Conservation (phyloP, 345 rosid species). For the Syzygium jambos region DNA sequence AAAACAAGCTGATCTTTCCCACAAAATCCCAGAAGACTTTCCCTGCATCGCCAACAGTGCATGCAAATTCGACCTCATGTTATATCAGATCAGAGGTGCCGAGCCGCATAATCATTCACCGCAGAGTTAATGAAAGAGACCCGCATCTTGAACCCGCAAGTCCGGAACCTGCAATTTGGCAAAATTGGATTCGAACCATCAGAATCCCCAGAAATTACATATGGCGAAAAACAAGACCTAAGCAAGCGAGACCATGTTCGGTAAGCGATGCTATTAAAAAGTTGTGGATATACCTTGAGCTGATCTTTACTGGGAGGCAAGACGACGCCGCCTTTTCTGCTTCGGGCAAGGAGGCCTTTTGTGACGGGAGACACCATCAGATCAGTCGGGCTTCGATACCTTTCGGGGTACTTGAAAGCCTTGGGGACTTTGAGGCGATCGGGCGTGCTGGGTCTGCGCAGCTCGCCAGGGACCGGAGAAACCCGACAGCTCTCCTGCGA, state of each 20-base stretch:
- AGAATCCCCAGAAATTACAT: neutral
- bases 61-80: neutral
- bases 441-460: constrained; percentile 41
- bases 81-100: neutral
- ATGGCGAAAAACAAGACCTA: neutral
- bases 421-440: constrained; percentile 63
- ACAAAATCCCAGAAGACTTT: neutral
- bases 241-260: neutral
- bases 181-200: neutral
- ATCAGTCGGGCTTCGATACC: constrained; percentile 86
- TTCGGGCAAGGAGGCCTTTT: constrained; percentile 73
- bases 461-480: constrained; percentile 9
- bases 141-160: constrained; percentile 17
- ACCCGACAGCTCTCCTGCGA: neutral
- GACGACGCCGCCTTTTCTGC: constrained; percentile 42
- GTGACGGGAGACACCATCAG: constrained; percentile 79
- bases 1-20: neutral
- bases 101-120: neutral
- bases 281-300: constrained; percentile 25
- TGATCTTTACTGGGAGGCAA: constrained; percentile 57
- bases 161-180: constrained; percentile 12
- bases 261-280: neutral
- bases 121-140: constrained; percentile 1
- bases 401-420: constrained; percentile 72
- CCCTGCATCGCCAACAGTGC: neutral